phyloP scores from a whole-genome alignment of 1,139 yeast genomes.

The Insectozyma bohioensis region DNA sequence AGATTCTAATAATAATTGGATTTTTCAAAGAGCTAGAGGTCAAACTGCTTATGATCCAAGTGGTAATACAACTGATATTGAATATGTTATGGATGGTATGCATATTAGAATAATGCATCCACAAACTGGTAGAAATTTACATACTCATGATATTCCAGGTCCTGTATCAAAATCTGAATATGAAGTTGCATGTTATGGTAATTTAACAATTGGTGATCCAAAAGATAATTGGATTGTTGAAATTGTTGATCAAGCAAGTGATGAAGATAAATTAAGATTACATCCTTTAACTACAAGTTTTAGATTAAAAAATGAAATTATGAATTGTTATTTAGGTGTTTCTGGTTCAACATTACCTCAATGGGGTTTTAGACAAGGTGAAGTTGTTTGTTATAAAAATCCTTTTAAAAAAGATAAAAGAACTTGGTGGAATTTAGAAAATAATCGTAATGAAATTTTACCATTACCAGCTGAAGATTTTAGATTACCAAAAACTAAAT shows the following conservation, averaged over 20 bases:
- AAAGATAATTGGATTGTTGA: conserved; percentile 96
- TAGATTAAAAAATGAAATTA: conserved; percentile 64
- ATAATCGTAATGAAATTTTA: conserved; percentile 71
- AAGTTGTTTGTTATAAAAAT: conserved; percentile 78
- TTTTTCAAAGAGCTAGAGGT: conserved; percentile 71
- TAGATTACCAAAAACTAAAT: conserved; percentile 77
- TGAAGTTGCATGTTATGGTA: conserved; percentile 96
- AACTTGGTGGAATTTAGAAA: conserved; percentile 98
- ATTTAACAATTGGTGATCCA: conserved; percentile 77
- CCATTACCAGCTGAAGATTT: conserved; percentile 75
- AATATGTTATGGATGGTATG: conserved; percentile 70
- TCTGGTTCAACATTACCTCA: conserved; percentile 80
- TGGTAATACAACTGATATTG: conserved; percentile 52
- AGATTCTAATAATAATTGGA: conserved; percentile 91
- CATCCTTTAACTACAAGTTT: conserved; percentile 89
- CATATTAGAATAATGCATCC: conserved; percentile 76
- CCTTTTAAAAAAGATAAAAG: conserved; percentile 85
- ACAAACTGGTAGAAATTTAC: conserved; percentile 84
- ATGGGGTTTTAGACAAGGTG: conserved; percentile 99
- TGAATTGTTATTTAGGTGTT: conserved; percentile 86
- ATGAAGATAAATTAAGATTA: conserved; percentile 66
- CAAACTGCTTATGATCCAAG: conserved; percentile 52
- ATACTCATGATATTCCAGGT: conserved; percentile 80
- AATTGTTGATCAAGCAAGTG: conserved; percentile 67
- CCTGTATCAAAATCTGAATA: conserved; percentile 69